Conservation (phyloP, 306 rosid species). For the Pachyrhizus erosus region DNA sequence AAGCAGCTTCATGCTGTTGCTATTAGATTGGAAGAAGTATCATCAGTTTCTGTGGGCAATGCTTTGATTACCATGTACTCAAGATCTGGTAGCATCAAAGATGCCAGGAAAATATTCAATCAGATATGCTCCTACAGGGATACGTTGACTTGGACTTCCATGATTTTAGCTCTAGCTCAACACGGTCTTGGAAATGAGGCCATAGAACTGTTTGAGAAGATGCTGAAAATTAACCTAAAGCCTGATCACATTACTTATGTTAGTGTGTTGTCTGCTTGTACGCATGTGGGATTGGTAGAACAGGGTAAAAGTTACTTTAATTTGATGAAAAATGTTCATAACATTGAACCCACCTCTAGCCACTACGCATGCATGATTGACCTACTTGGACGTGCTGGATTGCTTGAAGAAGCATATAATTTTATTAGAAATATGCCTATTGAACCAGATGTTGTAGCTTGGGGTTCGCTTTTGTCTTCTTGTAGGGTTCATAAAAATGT, state of each 20-base stretch:
- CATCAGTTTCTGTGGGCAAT: constrained; percentile 78
- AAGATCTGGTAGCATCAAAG: constrained; percentile 74
- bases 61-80: constrained; percentile 87
- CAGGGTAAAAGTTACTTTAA: constrained; percentile 71
- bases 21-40: constrained; percentile 64
- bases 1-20: constrained; percentile 83
- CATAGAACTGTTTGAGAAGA: constrained; percentile 76
- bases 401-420: constrained; percentile 77
- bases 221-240: constrained; percentile 66
- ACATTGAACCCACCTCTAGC: constrained; percentile 78
- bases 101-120: constrained; percentile 70
- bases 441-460: constrained; percentile 81
- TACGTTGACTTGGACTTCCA: constrained; percentile 84
- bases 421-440: constrained; percentile 70
- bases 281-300: constrained; percentile 80
- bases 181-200: constrained; percentile 91
- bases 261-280: constrained; percentile 86
- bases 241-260: constrained; percentile 90
- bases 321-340: constrained; percentile 71
- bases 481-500: constrained; percentile 74
- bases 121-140: constrained; percentile 52
- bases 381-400: constrained; percentile 85
- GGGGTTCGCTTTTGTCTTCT: constrained; percentile 88
- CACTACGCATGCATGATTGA: constrained; percentile 88
- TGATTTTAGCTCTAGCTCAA: constrained; percentile 85